A percentile compares a stretch with the other conserved stretches of the same genome.
phyloP scores from a whole-genome alignment of 2,329 filamentous ascomycete species.

The Colletotrichum sp. region DNA sequence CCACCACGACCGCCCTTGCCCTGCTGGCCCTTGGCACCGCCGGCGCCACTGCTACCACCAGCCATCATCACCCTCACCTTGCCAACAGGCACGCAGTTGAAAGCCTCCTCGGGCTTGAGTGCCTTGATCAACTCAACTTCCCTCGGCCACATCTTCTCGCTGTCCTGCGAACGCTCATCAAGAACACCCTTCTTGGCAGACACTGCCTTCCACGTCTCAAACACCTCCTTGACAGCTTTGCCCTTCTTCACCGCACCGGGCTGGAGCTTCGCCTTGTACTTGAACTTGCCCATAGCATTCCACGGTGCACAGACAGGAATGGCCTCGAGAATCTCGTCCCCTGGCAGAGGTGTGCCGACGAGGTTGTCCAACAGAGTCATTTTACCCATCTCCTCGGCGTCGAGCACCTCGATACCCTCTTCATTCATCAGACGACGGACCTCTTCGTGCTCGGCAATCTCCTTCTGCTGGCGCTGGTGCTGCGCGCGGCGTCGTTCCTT shows the following conservation, averaged over 20 bases:
- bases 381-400: constrained; percentile 63
- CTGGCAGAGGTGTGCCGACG: constrained; percentile 77
- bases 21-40: constrained; percentile 38
- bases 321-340: constrained; percentile 80
- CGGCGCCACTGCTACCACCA: constrained; percentile 54
- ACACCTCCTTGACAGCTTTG: constrained; percentile 88
- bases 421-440: constrained; percentile 64
- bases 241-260: constrained; percentile 91
- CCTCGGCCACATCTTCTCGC: constrained; percentile 81
- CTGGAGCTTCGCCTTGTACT: constrained; percentile 96
- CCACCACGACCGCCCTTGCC: constrained; percentile 38
- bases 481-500: constrained; percentile 80
- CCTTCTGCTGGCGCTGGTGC: constrained; percentile 77
- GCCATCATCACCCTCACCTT: constrained; percentile 82
- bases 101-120: constrained; percentile 81
- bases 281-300: constrained; percentile 70
- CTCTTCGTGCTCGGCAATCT: constrained; percentile 80
- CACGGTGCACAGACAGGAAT: constrained; percentile 71
- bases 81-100: constrained; percentile 80
- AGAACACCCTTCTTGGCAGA: constrained; percentile 62
- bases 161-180: constrained; percentile 65
- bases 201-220: constrained; percentile 79
- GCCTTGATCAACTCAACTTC: constrained; percentile 86
- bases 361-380: constrained; percentile 69
- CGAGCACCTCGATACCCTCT: constrained; percentile 62